Base-by-base conservation (phyloP, 2,329 filamentous ascomycete genomes). In the Monosporascus sp. region DNA sequence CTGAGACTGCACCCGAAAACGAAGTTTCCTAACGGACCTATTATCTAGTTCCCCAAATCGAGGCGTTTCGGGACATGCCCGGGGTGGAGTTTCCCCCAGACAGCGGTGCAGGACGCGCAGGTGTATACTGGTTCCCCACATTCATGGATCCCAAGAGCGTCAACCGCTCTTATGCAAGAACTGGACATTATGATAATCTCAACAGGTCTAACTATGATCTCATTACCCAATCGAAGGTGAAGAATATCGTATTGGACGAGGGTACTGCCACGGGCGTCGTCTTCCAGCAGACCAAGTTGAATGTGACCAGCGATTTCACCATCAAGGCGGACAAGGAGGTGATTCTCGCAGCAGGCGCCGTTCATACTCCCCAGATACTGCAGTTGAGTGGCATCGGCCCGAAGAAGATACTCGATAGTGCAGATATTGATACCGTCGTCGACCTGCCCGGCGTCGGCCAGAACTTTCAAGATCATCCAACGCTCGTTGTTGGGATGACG, bases 391-490 rank as follows among this genome's bases (percentile, higher is more conserved):
- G 70, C 6, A 63, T 74, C 22, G 72, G 72, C 14, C 70, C 73
- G 11, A 66, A 64, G 7, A 64, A 68, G 20, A 61, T 80, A 15
- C 72, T 82, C 3, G 58, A 69, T n/a, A 63, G 65, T 9, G 70
- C 70, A 6, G 73, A 71, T 2, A 72, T 80, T 27, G 64, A 70
- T 7, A 64, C 66, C 2, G 53, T 72, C 6, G 66, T 76, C 37
- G 69, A 77, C 47, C 66, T 78, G 17, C 71, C 73, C 5, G 72
- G 73, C 3, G 76, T 80, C 3, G 77, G 77, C 5, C 68, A 74
- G 49, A 75, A 78, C 54, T 74, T 78, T 52, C 75, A 78, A 54
- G 76, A 79, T 55, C 75, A 80, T 50, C 63, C 66, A 11, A 70
- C 64, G 58, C 55, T 68, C 6, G 57, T 63, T 18, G 60, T 62